A percentile compares a stretch with the other conserved stretches of the same genome.
These are phyloP conservation scores for Metschnikowia dekortorum DNA, from an alignment of 805 yeast species.

Conservation along the genomic window DNA sequence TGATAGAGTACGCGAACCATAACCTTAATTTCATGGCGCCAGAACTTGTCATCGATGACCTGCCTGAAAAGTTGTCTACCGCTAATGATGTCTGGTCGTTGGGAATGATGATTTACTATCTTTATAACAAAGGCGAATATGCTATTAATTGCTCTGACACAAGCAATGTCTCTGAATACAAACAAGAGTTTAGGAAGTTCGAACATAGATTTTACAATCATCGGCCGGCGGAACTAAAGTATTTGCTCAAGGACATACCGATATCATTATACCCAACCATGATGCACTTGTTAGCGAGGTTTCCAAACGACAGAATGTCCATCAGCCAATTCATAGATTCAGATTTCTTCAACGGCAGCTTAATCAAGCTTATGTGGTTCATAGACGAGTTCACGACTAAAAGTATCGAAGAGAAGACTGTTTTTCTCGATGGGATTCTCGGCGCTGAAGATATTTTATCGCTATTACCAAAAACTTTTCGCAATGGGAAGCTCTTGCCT, in stretches of 20 bases:
- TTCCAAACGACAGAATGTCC: conserved; percentile 53
- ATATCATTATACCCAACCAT: conserved; percentile 45
- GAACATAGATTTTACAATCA: conserved; percentile 42
- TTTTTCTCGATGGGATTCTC: conserved; percentile 66
- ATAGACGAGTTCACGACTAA: conserved; percentile 82
- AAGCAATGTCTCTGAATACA: conserved; percentile 57
- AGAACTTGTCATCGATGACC: conserved; percentile 61
- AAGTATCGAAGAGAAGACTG: conserved; percentile 57
- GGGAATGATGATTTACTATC: conserved; percentile 68
- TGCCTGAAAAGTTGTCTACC: conserved; percentile 46
- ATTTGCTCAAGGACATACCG: conserved; percentile 57
- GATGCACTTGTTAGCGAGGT: conserved; percentile 51
- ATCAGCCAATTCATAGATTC: conserved; percentile 68
- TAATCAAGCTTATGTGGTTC: conserved; percentile 74
- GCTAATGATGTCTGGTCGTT: conserved; percentile 81
- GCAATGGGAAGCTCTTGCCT: conserved; percentile 72
- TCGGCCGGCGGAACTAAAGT: conserved; percentile 29
- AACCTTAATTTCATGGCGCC: conserved; percentile 81
- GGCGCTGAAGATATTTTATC: conserved; percentile 20
- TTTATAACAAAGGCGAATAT: conserved; percentile 55
- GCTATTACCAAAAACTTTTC: conserved; percentile 40
- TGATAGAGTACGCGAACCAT: conserved; percentile 74
- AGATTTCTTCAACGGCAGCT: conserved; percentile 74
- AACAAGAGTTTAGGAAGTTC: conserved; percentile 48
- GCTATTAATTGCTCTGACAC: conserved; percentile 39